phyloP scores from a whole-genome alignment of 768 basidiomycete species.

The Pisolithus microcarpus region DNA sequence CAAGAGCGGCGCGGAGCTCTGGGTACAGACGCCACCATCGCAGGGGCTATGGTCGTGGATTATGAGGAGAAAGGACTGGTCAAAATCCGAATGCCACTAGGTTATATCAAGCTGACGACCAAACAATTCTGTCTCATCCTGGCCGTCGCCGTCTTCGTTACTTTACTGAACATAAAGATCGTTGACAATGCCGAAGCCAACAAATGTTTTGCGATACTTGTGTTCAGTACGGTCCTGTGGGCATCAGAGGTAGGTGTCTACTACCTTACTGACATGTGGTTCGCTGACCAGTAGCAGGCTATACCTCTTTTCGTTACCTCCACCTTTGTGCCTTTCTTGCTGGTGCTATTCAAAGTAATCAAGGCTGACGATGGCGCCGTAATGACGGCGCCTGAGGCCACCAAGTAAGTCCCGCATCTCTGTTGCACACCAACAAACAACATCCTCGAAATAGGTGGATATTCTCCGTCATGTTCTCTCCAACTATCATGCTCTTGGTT shows the following conservation, averaged over 20 bases:
- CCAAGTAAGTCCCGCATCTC: constrained; percentile 49
- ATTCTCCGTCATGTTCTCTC: constrained; percentile 94
- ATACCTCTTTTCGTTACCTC: constrained; percentile 98
- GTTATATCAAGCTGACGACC: constrained; percentile 56
- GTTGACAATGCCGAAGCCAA: constrained; percentile 68
- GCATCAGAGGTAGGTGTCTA: constrained; percentile 76
- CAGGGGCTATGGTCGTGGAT: constrained; percentile 43
- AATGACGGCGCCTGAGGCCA: constrained; percentile 60
- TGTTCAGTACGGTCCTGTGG: constrained; percentile 91
- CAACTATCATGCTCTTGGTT: constrained; percentile 97
- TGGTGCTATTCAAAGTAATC: constrained; percentile 80
- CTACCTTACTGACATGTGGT: neutral
- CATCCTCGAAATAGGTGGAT: constrained; percentile 52
- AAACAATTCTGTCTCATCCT: constrained; percentile 52
- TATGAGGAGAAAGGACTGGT: constrained; percentile 32
- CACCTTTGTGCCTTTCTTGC: constrained; percentile 76
- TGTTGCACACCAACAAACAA: neutral
- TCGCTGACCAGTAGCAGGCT: constrained; percentile 45
- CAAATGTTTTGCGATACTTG: constrained; percentile 82
- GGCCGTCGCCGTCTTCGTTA: constrained; percentile 51
- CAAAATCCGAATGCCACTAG: constrained; percentile 56
- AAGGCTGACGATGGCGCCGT: constrained; percentile 46
- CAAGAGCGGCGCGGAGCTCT: constrained; percentile 58
- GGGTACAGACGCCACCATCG: constrained; percentile 27
- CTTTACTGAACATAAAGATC: constrained; percentile 52